Percentiles rank a stretch among this genome's conserved stretches.
Evolutionary conservation across 495 filamentous ascomycete genomes (phyloP).

Genomic region (Pseudomonodictys pantanalensis): DNA sequence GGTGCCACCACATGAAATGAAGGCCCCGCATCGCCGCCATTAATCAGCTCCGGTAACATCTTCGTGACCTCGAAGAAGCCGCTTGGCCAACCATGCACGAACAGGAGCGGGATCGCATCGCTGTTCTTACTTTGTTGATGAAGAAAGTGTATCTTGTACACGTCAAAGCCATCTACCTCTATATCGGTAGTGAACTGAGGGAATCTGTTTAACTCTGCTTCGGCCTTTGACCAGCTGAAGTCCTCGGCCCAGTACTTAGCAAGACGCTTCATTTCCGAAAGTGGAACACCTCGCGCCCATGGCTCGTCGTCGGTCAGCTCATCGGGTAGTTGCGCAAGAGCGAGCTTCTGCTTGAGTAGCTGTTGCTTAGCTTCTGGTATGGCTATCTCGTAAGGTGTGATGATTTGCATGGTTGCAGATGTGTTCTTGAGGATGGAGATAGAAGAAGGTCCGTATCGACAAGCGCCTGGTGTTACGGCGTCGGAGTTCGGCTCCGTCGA

Average conservation of each 20-base stretch:
- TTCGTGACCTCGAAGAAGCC: conserved; percentile 64
- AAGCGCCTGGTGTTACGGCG: too few relatives aligned
- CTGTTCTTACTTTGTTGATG: conserved; percentile 30
- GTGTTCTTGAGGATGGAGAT: too few relatives aligned
- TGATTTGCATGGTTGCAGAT: too few relatives aligned
- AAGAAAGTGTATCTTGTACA: conserved; percentile 38
- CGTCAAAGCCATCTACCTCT: conserved; percentile 35
- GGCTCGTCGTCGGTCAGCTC: conserved; percentile 37
- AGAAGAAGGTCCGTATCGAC: too few relatives aligned
- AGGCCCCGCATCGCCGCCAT: conserved; percentile 43
- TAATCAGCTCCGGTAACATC: conserved; percentile 53
- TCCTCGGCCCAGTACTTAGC: conserved; percentile 48
- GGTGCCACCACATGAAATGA: conserved; percentile 68
- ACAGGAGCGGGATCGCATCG: conserved; percentile 38
- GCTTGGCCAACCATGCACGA: conserved; percentile 54
- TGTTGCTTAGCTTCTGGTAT: too few relatives aligned
- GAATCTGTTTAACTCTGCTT: conserved; percentile 37
- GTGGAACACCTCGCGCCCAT: conserved; percentile 47
- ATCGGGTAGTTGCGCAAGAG: conserved; percentile 1
- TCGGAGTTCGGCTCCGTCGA: too few relatives aligned
- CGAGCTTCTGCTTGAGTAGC: conserved; percentile 10
- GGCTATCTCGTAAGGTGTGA: too few relatives aligned
- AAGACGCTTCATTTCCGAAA: conserved; percentile 51
- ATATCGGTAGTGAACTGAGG: conserved; percentile 37
- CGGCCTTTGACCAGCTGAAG: conserved; percentile 37